Evolutionary conservation across 306 rosid species (phyloP).

Genomic region (Canavalia ensiformis): DNA sequence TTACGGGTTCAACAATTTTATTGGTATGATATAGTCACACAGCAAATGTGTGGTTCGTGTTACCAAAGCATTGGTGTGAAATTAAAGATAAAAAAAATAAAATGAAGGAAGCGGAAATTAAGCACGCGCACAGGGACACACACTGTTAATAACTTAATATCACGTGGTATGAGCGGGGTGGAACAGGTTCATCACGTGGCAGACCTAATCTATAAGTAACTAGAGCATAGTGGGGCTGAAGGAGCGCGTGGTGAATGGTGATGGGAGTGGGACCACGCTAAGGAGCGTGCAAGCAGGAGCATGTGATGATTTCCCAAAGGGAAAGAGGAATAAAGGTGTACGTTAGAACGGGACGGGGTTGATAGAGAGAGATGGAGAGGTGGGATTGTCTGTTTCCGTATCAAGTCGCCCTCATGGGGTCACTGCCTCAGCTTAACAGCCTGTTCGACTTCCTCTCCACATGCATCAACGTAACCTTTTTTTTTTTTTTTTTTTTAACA

Average conservation of each 20-base stretch:
- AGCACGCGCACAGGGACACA: no score
- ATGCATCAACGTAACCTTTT: neutral
- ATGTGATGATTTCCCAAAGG: constrained; percentile 55
- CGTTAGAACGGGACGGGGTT: constrained; percentile 62
- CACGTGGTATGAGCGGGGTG: neutral
- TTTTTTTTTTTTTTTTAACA: neutral
- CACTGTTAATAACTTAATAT: neutral
- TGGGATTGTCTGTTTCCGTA: constrained; percentile 47
- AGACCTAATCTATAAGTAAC: neutral
- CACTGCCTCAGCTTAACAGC: constrained; percentile 48
- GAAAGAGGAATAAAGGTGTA: constrained; percentile 47
- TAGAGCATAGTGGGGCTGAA: constrained; percentile 18
- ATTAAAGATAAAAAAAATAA: neutral
- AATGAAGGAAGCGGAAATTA: neutral
- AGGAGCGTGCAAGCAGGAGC: constrained; percentile 48
- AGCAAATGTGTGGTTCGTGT: no score
- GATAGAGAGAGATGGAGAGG: constrained; percentile 49
- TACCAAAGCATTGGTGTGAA: no score
- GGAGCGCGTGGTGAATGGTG: constrained; percentile 35
- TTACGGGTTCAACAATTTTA: neutral
- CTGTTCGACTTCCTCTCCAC: constrained; percentile 41
- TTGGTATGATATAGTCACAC: no score
- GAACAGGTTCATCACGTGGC: constrained; percentile 20
- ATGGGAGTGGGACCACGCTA: constrained; percentile 59
- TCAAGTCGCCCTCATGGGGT: constrained; percentile 55